Evolutionary conservation across 352 stramenopile species (phyloP).

Genomic region (Blastocystis sp.): DNA sequence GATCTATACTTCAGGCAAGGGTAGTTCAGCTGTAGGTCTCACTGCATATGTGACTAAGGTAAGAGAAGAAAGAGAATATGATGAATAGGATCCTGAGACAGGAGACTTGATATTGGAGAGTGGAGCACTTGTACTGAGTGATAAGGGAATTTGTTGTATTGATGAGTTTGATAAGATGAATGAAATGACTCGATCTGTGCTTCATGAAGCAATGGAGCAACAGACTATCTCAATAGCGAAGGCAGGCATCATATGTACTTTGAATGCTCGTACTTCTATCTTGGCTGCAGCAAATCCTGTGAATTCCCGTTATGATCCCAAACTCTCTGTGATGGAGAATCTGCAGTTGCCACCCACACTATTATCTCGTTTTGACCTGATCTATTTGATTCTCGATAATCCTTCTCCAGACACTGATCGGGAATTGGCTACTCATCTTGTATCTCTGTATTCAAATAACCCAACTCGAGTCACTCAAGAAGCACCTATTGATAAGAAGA

Average conservation of each 20-base stretch:
- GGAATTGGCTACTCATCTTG: slow-evolving; percentile 88
- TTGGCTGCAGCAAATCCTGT: slow-evolving; percentile 94
- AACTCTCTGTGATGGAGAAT: slow-evolving; percentile 93
- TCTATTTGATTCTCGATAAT: slow-evolving; percentile 97
- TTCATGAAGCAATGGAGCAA: slow-evolving; percentile 99
- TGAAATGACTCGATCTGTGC: slow-evolving; percentile 86
- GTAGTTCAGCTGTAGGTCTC: slow-evolving; percentile 90
- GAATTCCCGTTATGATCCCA: slow-evolving; percentile 94
- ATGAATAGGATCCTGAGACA: slow-evolving; percentile 83
- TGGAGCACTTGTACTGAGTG: slow-evolving; percentile 86
- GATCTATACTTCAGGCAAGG: slow-evolving; percentile 97
- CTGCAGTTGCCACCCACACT: slow-evolving; percentile 93
- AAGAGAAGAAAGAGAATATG: neutral
- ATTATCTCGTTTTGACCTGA: slow-evolving; percentile 95
- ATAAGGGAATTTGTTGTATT: slow-evolving; percentile 95
- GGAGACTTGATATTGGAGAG: slow-evolving; percentile 89
- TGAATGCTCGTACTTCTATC: slow-evolving; percentile 95
- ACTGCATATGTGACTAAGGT: slow-evolving; percentile 80
- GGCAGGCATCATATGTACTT: slow-evolving; percentile 91
- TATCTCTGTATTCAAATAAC: slow-evolving; percentile 86
- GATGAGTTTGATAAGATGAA: slow-evolving; percentile 99
- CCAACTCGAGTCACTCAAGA: slow-evolving; percentile 9
- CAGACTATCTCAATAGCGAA: slow-evolving; percentile 95
- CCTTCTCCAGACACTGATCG: slow-evolving; percentile 84
- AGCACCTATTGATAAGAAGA: slow-evolving; percentile 22